Conservation (phyloP, 192 early-diverging fungal genomes). For the Backusella mclennaniae region DNA sequence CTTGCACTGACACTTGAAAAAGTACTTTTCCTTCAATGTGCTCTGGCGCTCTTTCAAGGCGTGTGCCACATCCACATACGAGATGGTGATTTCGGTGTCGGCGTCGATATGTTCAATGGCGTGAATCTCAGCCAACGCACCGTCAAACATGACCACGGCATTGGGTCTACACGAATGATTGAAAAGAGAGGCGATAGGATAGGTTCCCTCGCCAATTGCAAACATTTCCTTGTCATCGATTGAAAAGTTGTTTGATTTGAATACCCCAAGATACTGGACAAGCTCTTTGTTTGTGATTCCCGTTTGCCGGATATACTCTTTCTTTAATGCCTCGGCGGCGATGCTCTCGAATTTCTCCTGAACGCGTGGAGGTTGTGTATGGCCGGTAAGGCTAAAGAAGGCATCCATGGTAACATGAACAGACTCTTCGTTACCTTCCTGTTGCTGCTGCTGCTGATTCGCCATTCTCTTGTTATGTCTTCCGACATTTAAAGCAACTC, state of each 20-base stretch:
- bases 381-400: slow-evolving; percentile 45
- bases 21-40: slow-evolving; percentile 26
- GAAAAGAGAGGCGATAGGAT: slow-evolving; percentile 61
- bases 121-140: slow-evolving; percentile 44
- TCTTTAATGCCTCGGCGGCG: slow-evolving; percentile 28
- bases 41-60: slow-evolving; percentile 21
- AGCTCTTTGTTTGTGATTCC: slow-evolving; percentile 29
- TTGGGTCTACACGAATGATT: slow-evolving; percentile 76
- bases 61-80: slow-evolving; percentile 61
- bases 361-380: slow-evolving; percentile 30
- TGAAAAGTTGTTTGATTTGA: slow-evolving; percentile 66
- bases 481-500: slow-evolving; percentile 39
- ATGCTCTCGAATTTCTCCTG: slow-evolving; percentile 32
- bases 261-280: slow-evolving; percentile 52
- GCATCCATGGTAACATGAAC: slow-evolving; percentile 35
- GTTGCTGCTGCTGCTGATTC: background rate
- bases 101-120: slow-evolving; percentile 52
- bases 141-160: slow-evolving; percentile 58
- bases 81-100: slow-evolving; percentile 55
- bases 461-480: slow-evolving; percentile 25
- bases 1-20: slow-evolving; percentile 30
- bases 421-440: slow-evolving; percentile 8
- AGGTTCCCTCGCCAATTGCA: slow-evolving; percentile 59
- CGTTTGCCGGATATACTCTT: slow-evolving; percentile 18
- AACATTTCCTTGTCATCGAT: slow-evolving; percentile 62